These are phyloP conservation scores for Avena insularis DNA, from an alignment of 176 grass and related monocot genomes.

Conservation along the genomic window DNA sequence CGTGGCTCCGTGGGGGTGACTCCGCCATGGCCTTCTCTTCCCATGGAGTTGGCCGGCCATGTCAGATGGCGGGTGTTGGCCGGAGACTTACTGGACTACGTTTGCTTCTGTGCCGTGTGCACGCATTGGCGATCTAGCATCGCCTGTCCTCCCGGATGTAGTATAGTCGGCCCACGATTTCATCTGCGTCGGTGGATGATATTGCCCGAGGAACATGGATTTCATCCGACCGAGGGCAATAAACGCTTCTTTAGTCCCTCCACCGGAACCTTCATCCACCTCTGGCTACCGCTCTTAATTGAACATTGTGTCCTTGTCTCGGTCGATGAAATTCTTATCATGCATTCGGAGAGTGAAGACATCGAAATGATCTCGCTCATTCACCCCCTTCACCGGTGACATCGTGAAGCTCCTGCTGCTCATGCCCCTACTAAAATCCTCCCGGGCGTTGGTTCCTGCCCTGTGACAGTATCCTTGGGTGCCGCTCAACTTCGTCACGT, in stretches of 20 bases:
- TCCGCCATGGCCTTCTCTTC: background rate
- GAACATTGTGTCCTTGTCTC: background rate
- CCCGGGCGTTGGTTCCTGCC: background rate
- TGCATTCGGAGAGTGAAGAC: background rate
- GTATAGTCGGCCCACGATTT: background rate
- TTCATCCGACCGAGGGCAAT: background rate
- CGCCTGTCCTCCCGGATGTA: background rate
- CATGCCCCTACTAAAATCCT: background rate
- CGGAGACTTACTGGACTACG: background rate
- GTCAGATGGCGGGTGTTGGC: background rate
- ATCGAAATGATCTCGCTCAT: background rate
- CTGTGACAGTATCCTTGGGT: background rate
- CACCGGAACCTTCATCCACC: background rate
- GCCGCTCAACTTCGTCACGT: background rate
- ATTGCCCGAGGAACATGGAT: background rate
- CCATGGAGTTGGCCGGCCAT: background rate
- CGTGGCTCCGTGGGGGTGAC: background rate
- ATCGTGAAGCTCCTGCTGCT: background rate
- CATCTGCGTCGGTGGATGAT: background rate
- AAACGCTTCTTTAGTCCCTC: background rate
- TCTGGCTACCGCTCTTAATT: background rate
- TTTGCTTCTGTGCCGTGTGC: background rate
- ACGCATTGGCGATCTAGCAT: background rate
- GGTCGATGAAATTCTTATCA: background rate
- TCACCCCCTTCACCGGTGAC: background rate